A percentile compares a stretch with the other conserved stretches of the same genome.
Conservation (phyloP, 2,329 filamentous ascomycete species). For the Fusarium sp. region DNA sequence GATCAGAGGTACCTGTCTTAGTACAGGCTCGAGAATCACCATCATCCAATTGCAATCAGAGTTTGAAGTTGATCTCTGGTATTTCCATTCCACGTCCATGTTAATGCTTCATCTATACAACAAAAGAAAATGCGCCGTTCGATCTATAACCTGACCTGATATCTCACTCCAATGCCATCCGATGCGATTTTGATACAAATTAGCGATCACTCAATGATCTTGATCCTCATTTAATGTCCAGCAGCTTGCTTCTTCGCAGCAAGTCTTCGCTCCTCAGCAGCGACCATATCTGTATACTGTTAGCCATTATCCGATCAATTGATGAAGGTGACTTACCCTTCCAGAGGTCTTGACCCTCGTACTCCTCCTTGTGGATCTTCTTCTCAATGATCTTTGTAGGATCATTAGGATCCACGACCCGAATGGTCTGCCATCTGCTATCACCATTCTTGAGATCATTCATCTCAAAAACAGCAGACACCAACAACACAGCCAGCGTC, state of each 20-base stretch:
- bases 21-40: rapidly evolving
- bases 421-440: conserved; percentile 85
- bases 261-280: conserved; percentile 75
- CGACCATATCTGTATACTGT: conserved; percentile 76
- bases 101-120: not conserved
- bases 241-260: conserved; percentile 50
- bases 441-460: conserved; percentile 79
- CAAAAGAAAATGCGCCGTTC: not conserved
- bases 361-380: conserved; percentile 85
- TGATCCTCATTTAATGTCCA: not conserved
- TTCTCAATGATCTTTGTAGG: conserved; percentile 89
- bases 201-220: not conserved
- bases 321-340: conserved; percentile 65
- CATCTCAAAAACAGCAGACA: conserved; percentile 83
- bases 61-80: not conserved
- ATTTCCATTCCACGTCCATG: not conserved
- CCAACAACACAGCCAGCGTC: conserved; percentile 83
- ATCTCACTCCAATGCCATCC: not conserved
- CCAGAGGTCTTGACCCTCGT: conserved; percentile 92
- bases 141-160: not conserved
- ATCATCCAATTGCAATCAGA: rapidly evolving
- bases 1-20: rapidly evolving
- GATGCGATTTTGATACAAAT: conserved; percentile 17
- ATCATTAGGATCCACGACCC: conserved; percentile 82
- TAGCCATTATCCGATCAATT: not conserved